Conservation (phyloP, 2,329 filamentous ascomycete genomes). For the Magnaporthiopsis poae region DNA sequence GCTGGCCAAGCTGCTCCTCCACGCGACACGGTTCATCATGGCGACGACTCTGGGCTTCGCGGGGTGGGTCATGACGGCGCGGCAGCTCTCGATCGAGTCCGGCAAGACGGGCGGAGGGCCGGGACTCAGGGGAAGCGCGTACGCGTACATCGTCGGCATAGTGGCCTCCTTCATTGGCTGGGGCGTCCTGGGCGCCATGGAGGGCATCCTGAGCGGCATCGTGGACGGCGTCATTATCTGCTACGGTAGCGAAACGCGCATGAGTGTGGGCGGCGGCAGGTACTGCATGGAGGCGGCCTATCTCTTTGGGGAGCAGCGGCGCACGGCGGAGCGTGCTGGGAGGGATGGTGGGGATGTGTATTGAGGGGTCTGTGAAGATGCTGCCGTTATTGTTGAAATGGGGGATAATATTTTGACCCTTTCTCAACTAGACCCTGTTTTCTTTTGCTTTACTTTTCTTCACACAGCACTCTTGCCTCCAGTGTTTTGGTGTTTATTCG, state of each 20-base stretch:
- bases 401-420: not conserved
- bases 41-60: conserved; percentile 81
- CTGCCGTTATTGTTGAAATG: not conserved
- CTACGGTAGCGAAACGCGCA: conserved; percentile 79
- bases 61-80: conserved; percentile 90
- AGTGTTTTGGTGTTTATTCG: not conserved
- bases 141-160: conserved; percentile 87
- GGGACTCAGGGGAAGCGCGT: conserved; percentile 67
- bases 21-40: conserved; percentile 86
- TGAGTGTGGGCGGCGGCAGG: conserved; percentile 55
- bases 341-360: not conserved
- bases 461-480: not conserved
- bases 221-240: conserved; percentile 84
- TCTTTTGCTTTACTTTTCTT: not conserved
- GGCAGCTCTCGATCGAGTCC: conserved; percentile 56
- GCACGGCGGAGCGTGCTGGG: not conserved
- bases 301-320: conserved; percentile 60
- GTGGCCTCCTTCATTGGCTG: conserved; percentile 92
- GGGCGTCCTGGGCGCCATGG: conserved; percentile 83
- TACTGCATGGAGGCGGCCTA: conserved; percentile 89
- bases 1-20: conserved; percentile 80
- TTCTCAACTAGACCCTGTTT: not conserved
- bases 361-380: not conserved
- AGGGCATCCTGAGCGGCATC: conserved; percentile 76
- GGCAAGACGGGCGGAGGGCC: conserved; percentile 32